Base-by-base conservation (phyloP, 2,329 filamentous ascomycete species). In the Juglanconis oblonga region DNA sequence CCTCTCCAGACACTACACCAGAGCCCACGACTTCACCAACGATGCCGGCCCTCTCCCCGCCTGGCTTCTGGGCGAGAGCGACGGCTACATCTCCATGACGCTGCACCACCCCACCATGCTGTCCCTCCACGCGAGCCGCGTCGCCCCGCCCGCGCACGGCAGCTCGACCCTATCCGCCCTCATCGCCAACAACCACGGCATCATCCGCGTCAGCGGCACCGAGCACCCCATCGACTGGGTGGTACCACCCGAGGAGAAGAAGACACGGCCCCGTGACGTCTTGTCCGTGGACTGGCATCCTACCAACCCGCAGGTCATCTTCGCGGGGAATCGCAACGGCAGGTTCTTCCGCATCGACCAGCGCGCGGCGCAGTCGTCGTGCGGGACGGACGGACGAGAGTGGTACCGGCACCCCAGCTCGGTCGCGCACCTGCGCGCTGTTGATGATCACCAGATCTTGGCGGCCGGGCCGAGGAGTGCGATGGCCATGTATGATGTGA, bases 401-500 rank as follows among this genome's bases (percentile, higher is more conserved):
- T 60, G 62, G 4, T 64, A 75, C 45, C 55, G 65, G 13, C 74
- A 79, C 57, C 65, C 69, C 5, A 78, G 75, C 54, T 66, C 78
- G 24, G 75, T 84, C 52, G 75, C 81, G 0, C 81, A 84, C 59
- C 68, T 87, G 36, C 76, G 76, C 38, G 77, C 79, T 55, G 66
- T 86, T 2, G 77, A 79, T 52, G 69, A 72, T 7, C 71, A 84
- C 64, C 78, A 81, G 49, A 72, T 87, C 24, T 72, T 88, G 2
- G 80, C 81, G 3, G 79, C 82, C 0, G 83, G 84, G 1, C 70
- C 85, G 2, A 66, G 71, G 36, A 76, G 75, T 67, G 73, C 67
- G 56, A 81, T 88, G 73, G 74, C 75, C 1, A 70, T 87, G 5
- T 88, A 86, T 66, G 86, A 88, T 63, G 62, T 82, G 36, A 82